Evolutionary conservation across 352 stramenopile species (phyloP), one percentile per base, ranked within the genome.

Genomic region (Aphanomyces cochlioides): DNA sequence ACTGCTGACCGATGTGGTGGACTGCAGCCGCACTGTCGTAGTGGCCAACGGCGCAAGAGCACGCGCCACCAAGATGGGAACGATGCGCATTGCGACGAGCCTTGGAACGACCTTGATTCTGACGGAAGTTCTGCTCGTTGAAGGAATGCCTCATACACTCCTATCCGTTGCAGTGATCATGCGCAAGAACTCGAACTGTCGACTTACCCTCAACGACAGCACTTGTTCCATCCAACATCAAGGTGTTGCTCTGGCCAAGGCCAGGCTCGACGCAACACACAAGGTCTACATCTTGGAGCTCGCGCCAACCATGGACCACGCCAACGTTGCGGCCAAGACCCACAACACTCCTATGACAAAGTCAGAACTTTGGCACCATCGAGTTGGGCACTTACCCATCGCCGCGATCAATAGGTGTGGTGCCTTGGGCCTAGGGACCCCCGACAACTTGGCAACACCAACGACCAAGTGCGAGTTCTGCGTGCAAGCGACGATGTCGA

Each of bases 191-290:
- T 10, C 10, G 72, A 57, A 3, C n/a, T 58, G 3, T 56, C 67
- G 47, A 36, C 40, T n/a, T 54, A 71, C 67, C 69, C 72, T 15
- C 43, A 13, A 70, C 7, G 5, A 66, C 34, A 37, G 50, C 19
- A 60, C 73, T 39, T 34, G 19, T 39, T 21, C 43, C 13, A 59
- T 15, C 13, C 1, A 59, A 37, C 43, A 57, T 13, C n/a, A 56
- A 38, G 10, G 34, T 37, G 28, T 15, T 36, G 19, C 43, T 1
- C 10, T 66, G 38, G 58, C 58, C 15, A 15, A 1, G 13, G 38
- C 2, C 57, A 66, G 19, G 19, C 54, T 28, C 28, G 28, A 28
- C 28, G 28, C 28, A 28, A 28, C 28, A 28, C 28, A 28, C 28
- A 28, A 28, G 28, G 28, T 28, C 28, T 28, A 28, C 28, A 28